Evolutionary conservation across 2,329 filamentous ascomycete species (phyloP), one percentile per base, ranked within the genome.

Genomic region (Cladosporium austrohemisphaericum): DNA sequence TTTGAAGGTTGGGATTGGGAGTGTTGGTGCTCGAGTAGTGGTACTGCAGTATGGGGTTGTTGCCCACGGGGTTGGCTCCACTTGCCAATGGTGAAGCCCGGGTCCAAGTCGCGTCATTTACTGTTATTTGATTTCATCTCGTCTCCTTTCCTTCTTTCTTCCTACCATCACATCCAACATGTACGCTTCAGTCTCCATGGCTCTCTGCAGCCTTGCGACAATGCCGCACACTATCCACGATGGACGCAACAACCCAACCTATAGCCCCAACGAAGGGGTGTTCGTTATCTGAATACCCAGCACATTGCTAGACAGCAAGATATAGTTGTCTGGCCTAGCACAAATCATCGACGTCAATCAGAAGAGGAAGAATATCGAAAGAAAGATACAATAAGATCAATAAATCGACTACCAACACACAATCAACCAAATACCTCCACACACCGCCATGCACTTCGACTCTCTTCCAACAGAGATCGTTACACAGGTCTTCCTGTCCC

Each of bases 201-300:
- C 50, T 41, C 22, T 23, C 28, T 28, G 28, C 25, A 46, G 51
- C 48, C 46, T 41, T 33, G 41, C 35, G 33, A 54, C 11, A 7
- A 51, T 44, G 33, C 33, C 19, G 20, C 20, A 8, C 29, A 33
- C 16, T 28, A 31, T 35, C 41, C 49, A 16, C 35, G 11, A 50
- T 51, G 58, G 51, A 58, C 61, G 65, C 55, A 57, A 56, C 55
- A 56, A 37, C 58, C 57, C 59, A 54, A 59, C 60, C 50, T 61
- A 76, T 76, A 77, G 72, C 75, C 76, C 76, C 76, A 77, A 72
- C 57, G 72, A 59, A 67, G 76, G 76, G 76, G 76, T 78, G 60
- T 58, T 55, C 52, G 65, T 64, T 55, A 65, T 71, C 61, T 78
- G 65, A 76, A 33, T n/a, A 9, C 16, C 10, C 6, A 11, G 7